Base-by-base conservation (phyloP, 805 yeast species). In the Brettanomyces custersianus region DNA sequence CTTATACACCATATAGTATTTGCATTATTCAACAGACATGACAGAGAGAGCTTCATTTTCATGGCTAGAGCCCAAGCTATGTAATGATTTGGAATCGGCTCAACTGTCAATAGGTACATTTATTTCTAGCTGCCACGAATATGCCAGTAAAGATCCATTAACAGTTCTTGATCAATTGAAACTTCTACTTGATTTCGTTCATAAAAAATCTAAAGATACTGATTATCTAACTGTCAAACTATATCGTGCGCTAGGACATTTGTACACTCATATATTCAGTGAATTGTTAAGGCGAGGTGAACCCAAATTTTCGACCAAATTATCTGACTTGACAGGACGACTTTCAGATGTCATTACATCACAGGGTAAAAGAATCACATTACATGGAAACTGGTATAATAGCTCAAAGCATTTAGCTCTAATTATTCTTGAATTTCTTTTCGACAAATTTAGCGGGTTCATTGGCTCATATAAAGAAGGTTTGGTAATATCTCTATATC, bases 391-490 rank as follows among this genome's bases (percentile, higher is more conserved):
- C 37, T 59, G 63, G 60, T 54, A 46, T 34, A 49, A 55, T 4
- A 37, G 51, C 2, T 29, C 49, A 8, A 60, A 60, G 37, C 62
- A 59, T 32, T 20, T 55, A 20, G 46, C 58, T 13, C 34, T 54
- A 15, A 44, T 56, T 4, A 25, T 55, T 10, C 40, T 60, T 20
- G 57, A 55, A 36, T 40, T 45, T 13, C 40, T 59, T 2, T 56
- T 56, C 32, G 44, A 50, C 12, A 51, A 47, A 29, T 60, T 60
- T 35, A 48, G 49, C 30, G 65, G 65, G 2, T 60, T 60, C 25
- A 42, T 60, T 17, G 59, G 57, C 33, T 50, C 56, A 9, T 47
- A 36, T 36, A 60, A 60, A 35, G 35, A 32, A 19, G 43, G 45
- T 6, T 24, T 60, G 18, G 37, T 58, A 19, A 54, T 54, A 6